A percentile compares a stretch with the other conserved stretches of the same genome.
phyloP scores from a whole-genome alignment of 768 basidiomycete genomes.

The Suillus bovinus region DNA sequence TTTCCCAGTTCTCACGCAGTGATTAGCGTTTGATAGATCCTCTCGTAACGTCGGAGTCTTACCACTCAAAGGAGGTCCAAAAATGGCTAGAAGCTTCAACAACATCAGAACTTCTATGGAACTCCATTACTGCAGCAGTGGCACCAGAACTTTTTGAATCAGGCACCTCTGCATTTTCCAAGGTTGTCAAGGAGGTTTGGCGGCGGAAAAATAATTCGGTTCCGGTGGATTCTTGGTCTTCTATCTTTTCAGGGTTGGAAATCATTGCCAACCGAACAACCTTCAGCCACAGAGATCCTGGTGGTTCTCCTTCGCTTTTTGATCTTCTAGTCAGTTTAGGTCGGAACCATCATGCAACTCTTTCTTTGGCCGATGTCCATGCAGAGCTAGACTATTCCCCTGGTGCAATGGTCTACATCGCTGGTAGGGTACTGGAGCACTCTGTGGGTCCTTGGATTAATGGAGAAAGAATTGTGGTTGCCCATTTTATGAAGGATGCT shows the following conservation, averaged over 20 bases:
- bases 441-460: not conserved
- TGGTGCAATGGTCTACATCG: slow-evolving; percentile 20
- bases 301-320: not conserved
- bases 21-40: not conserved
- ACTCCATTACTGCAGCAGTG: not conserved
- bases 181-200: not conserved
- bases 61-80: not conserved
- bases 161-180: not conserved
- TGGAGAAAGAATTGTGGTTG: slow-evolving; percentile 1
- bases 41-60: not conserved
- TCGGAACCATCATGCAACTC: not conserved
- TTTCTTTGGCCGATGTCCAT: not conserved
- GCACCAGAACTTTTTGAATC: not conserved
- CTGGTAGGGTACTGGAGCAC: slow-evolving; percentile 11
- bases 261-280: slow-evolving; percentile 3
- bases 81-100: not conserved
- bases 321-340: not conserved
- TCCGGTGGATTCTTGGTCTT: slow-evolving; percentile 5
- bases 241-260: slow-evolving; percentile 7
- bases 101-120: not conserved
- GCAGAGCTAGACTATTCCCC: slow-evolving; percentile 1
- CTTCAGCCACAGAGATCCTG: not conserved
- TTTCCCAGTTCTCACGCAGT: too few relatives aligned
- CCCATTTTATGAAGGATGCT: slow-evolving; percentile 15
- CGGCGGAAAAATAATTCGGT: not conserved